Base-by-base conservation (phyloP, 768 basidiomycete genomes). In the Russula earlei region DNA sequence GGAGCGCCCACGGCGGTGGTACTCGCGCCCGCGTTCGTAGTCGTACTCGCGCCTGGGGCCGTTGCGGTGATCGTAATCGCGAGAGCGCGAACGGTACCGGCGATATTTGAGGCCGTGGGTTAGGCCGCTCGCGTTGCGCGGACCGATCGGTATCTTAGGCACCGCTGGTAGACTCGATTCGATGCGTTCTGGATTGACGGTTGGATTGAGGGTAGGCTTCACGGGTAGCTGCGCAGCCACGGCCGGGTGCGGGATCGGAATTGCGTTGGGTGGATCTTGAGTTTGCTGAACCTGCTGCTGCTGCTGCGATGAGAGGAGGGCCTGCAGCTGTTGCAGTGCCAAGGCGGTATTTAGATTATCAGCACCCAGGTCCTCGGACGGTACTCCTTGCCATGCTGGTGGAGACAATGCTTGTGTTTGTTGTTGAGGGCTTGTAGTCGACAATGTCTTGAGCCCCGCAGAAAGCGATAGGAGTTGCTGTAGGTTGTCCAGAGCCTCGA, bases 401-500 rank as follows among this genome's bases (percentile, higher is more conserved):
- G 24, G 19, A 4, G 31, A 17, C 6, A 37, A 22, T 1, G 37
- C 5, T 19, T 31, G 43, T 2, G 33, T 38, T 25, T 29, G 43
- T 24, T 40, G 51, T 25, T 47, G 33, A 19, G n/a, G 38, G 19
- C 31, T 44, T 8, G 33, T 19, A 19, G 19, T 31, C 15, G 52
- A n/a, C 22, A 31, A 33, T 1, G 51, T 45, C 27, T 27, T 52
- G 1, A 57, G 37, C 14, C 56, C 56, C 0, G 56, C 51, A 2
- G 56, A 52, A 25, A 42, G 19, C 5, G 56, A 27, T 29, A 57
- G 19, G 19, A 57, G 14, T 22, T 52, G 49, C 40, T 57, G 56
- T 31, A 57, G 34, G 37, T 52, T 56, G 0, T 56, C 55, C 31
- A 56, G 51, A 19, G 49, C 33, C 3, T 57, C 56, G 15, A 57